Base-by-base conservation (phyloP, 169 alveolate genomes). In the Eimeria praecox region DNA sequence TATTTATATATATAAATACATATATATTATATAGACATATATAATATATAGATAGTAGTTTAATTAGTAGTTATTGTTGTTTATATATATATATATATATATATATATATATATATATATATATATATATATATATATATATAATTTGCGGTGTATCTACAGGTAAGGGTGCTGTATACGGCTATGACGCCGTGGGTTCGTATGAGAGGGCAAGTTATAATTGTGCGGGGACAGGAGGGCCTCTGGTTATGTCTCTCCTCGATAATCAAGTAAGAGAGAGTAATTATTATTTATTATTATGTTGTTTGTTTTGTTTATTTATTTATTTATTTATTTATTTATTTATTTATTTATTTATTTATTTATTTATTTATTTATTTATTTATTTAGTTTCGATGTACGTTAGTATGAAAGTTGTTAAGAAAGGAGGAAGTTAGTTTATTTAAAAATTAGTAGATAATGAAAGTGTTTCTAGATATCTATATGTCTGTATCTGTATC, bases 111-210 rank as follows among this genome's bases (percentile, higher is more conserved):
- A n/a, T n/a, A n/a, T n/a, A n/a, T n/a, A n/a, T n/a, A n/a, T n/a
- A 49, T 49, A 8, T 49, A 8, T 5, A 49, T 8, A 8, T 49
- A 12, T 8, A 49, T 49, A 8, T 24, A 22, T 22, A 64, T 22
- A 14, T 20, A 64, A 0, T 64, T 1, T 6, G 8, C 20, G 27
- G 94, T 83, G 54, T 42, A 82, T 83, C 12, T 42, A 82, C 59
- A 95, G 96, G 96, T n/a, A 95, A 95, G 66, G 97, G 97, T 9
- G 96, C 95, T n/a, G 97, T 96, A 80, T 97, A 95, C 44, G 95
- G 96, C 88, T 97, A 97, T 59, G 98, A 97, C 38, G 98, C 98
- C 40, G 96, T 97, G 46, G 98, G 98, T 52, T 91, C 96, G 95
- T 94, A 92, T 35, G 97, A 96, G 92, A 89, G 95, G 40, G 90